Conservation (phyloP, 2,329 filamentous ascomycete species). For the Pseudopyricularia cyperi region DNA sequence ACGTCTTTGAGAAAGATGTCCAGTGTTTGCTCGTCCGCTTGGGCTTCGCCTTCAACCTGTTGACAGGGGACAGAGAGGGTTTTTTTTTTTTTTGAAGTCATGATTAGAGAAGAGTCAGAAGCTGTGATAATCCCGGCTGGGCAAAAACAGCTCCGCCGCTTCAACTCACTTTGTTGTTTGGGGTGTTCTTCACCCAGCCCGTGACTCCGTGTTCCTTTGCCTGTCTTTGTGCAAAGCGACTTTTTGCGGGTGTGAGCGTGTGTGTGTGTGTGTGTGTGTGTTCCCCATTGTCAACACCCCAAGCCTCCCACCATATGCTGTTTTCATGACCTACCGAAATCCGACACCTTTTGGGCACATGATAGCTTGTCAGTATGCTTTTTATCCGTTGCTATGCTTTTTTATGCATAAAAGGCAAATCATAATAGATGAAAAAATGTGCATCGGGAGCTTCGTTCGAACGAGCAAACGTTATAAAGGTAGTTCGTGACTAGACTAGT, state of each 20-base stretch:
- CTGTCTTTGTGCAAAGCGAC: conserved; percentile 38
- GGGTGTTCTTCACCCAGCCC: conserved; percentile 49
- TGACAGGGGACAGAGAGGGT: no score
- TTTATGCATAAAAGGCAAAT: no score
- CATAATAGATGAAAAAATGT: no score
- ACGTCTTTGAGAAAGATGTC: conserved; percentile 62
- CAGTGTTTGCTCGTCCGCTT: conserved; percentile 55
- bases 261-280: not conserved
- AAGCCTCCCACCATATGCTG: not conserved
- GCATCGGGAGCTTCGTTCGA: no score
- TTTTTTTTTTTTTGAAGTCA: no score
- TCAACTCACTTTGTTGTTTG: conserved; percentile 34
- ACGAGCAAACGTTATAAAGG: not conserved
- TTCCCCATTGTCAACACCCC: not conserved
- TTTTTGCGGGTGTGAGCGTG: no score
- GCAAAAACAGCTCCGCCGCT: no score
- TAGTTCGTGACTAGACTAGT: no score
- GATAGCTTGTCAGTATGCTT: not conserved
- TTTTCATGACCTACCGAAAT: conserved; percentile 29
- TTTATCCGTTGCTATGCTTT: no score
- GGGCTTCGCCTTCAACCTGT: conserved; percentile 85
- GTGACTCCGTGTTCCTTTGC: conserved; percentile 37
- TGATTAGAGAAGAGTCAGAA: no score
- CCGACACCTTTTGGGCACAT: conserved; percentile 33
- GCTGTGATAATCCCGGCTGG: no score